These are phyloP conservation scores for Meripilus lineatus DNA, from an alignment of 1,284 basidiomycete genomes.

Conservation along the genomic window DNA sequence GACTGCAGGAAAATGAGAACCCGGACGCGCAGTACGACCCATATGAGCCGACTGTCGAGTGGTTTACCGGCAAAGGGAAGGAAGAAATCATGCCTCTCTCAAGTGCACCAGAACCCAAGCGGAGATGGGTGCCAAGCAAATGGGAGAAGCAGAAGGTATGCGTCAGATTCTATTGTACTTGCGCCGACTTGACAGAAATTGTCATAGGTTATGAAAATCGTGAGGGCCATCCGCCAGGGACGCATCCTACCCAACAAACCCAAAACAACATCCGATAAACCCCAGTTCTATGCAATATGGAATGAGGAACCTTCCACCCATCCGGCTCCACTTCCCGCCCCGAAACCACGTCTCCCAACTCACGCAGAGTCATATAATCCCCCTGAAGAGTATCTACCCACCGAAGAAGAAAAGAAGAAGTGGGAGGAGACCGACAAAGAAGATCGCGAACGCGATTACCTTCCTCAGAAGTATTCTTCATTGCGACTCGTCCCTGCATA, in stretches of 20 bases:
- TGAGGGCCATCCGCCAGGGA: constrained; percentile 95
- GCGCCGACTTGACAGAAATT: background rate
- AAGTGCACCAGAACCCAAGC: constrained; percentile 91
- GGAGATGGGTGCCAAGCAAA: constrained; percentile 95
- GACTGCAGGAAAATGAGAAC: constrained; percentile 87
- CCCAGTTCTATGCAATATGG: constrained; percentile 90
- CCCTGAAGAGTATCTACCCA: constrained; percentile 96
- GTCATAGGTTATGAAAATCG: constrained; percentile 95
- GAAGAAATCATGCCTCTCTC: constrained; percentile 93
- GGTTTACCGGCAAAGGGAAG: constrained; percentile 96
- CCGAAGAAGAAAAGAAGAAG: constrained; percentile 76
- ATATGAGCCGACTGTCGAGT: constrained; percentile 91
- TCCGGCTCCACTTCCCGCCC: constrained; percentile 85
- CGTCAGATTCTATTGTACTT: background rate
- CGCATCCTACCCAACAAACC: constrained; percentile 91
- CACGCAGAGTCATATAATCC: constrained; percentile 98
- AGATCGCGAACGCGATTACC: constrained; percentile 87
- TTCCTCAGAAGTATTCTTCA: constrained; percentile 84
- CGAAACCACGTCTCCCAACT: constrained; percentile 85
- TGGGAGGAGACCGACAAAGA: constrained; percentile 88
- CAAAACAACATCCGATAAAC: constrained; percentile 63
- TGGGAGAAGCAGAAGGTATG: constrained; percentile 99
- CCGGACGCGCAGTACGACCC: constrained; percentile 89
- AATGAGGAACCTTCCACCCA: constrained; percentile 62
- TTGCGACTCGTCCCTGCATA: constrained; percentile 92